Base-by-base conservation (phyloP, 495 filamentous ascomycete species). In the Penicillium verhagenii region DNA sequence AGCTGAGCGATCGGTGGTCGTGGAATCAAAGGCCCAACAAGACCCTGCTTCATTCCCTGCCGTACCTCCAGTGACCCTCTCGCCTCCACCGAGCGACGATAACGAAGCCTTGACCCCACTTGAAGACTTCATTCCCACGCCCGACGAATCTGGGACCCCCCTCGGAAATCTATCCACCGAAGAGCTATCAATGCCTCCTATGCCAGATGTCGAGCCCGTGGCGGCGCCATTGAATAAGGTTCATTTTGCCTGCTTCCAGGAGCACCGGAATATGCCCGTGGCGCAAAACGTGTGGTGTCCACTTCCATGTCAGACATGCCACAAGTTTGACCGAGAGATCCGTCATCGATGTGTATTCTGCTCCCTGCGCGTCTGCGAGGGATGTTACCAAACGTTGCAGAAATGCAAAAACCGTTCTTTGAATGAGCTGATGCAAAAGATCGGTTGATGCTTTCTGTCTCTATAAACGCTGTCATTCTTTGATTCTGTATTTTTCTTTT, bases 291-390 rank as follows among this genome's bases (percentile, higher is more conserved):
- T 64, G 37, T 74, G 74, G 72, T 72, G 74, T 59, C 64, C 76
- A 7, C 62, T 77, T 19, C 78, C 76, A 6, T 82, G 79, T 57
- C 79, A 80, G 76, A 72, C 73, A 1, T 82, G 79, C 51, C 68
- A 70, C 25, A 74, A 76, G 37, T 64, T 67, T 8, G 72, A 80
- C 47, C 68, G 62, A 0, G 71, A 79, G 54, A 61, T 71, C 28
- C 68, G 76, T 4, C 68, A 76, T 56, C 72, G 71, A 48, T 82
- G 79, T 56, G 71, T 74, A 14, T 80, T 76, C 50, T 82, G 79
- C 43, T 77, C 67, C 40, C 48, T 82, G 58, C 69, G 79, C 10
- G 65, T 82, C 14, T 80, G 79, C 49, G 67, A 55, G 18, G 53
- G 53, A 4, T 82, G 79, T 51, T 70, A 63, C 53, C 60, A 74